Evolutionary conservation across 177 flowering plant genomes (phyloP).

Genomic region (Vitis hybrid): DNA sequence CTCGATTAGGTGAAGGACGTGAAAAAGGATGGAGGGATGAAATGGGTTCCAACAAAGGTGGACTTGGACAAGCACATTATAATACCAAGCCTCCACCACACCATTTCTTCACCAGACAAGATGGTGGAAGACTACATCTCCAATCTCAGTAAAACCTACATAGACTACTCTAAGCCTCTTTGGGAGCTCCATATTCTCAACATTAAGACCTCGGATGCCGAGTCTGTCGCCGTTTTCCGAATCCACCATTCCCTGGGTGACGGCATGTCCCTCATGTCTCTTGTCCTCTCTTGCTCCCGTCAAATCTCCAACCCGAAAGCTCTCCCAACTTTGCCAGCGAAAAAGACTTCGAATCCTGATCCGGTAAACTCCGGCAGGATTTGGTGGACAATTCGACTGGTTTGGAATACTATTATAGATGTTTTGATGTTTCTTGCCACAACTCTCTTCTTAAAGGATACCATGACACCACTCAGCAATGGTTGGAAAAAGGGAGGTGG

Average conservation of each 20-base stretch:
- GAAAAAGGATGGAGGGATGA: slow-evolving; percentile 19
- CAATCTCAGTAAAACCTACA: slow-evolving; percentile 22
- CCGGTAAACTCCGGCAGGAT: too few species aligned
- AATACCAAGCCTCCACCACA: slow-evolving; percentile 36
- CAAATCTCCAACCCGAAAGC: slow-evolving; percentile 28
- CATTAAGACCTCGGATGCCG: slow-evolving; percentile 31
- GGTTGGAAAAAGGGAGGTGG: too few species aligned
- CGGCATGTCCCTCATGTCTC: slow-evolving; percentile 45
- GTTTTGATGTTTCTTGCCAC: slow-evolving; percentile 18
- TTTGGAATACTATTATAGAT: slow-evolving; percentile 32
- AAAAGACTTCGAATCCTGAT: neutral
- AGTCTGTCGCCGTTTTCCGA: slow-evolving; percentile 28
- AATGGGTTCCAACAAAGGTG: slow-evolving; percentile 48
- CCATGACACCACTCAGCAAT: too few species aligned
- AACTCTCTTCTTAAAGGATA: slow-evolving; percentile 18
- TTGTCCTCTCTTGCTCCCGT: slow-evolving; percentile 41
- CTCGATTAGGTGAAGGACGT: slow-evolving; percentile 25
- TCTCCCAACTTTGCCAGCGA: slow-evolving; percentile 31
- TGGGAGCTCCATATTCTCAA: slow-evolving; percentile 39
- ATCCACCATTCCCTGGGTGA: slow-evolving; percentile 54
- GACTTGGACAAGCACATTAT: slow-evolving; percentile 48
- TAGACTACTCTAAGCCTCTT: slow-evolving; percentile 31
- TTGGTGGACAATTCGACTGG: slow-evolving; percentile 3
- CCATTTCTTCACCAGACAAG: slow-evolving; percentile 33
- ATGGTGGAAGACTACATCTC: slow-evolving; percentile 47